Evolutionary conservation across 2,329 filamentous ascomycete species (phyloP), one percentile per base, ranked within the genome.

Genomic region (Teratosphaeria gauchensis): DNA sequence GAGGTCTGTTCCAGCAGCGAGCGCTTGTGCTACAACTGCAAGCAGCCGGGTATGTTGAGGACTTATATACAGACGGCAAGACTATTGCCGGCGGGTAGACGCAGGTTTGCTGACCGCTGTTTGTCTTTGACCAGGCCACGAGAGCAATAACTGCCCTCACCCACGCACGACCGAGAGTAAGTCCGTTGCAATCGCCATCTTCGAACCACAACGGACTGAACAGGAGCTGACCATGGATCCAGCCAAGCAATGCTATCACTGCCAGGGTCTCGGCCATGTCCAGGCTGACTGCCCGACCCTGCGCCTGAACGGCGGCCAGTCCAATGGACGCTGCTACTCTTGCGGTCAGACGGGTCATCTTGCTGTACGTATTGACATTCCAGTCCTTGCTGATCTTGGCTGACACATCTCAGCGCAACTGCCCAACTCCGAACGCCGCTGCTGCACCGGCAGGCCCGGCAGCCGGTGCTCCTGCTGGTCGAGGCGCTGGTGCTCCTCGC

Each of bases 171-270:
- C 94, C 65, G 94, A 99, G 80, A 86, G 84, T 86, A 81, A 77
- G 83, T 72, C 53, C 55, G 42, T 42, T 46, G n/a, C 21, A 42
- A 30, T 8, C 53, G 32, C n/a, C 9, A 55, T 14, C 32, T 42
- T 12, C 28, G 5, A 32, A n/a, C 2, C n/a, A 21, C 5, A 48
- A 3, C n/a, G n/a, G 19, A 19, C 51, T 53, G 54, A 48, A 30
- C 33, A 48, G 24, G 53, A 54, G 60, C 66, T 71, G 54, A 71
- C 61, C 57, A 60, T 61, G 54, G 55, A 61, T 58, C 55, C 69
- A 86, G 91, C 91, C 56, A 99, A 99, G 86, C 94, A 99, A 82
- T 99, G 94, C 85, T 99, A 99, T 77, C 94, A 97, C 80, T 99
- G 94, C 83, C 94, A 97, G 81, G 94, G 94, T 60, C 84, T 97